These are phyloP conservation scores for Papiliotrema flavescens DNA, from an alignment of 1,284 basidiomycete species.

Conservation along the genomic window DNA sequence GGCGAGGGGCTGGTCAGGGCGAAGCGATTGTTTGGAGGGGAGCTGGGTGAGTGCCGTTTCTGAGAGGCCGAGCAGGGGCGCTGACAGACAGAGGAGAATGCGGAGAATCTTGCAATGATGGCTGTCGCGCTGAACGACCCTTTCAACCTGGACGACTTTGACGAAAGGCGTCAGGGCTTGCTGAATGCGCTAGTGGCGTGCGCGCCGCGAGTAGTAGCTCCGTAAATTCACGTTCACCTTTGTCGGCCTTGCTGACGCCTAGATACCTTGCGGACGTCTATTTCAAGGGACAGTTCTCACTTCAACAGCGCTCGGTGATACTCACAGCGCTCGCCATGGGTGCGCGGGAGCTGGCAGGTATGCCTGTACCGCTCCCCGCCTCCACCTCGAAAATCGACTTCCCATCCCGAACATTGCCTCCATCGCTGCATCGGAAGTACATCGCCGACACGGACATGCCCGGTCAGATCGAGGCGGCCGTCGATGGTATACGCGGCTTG, in stretches of 20 bases:
- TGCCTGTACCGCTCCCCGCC: slow-evolving; percentile 55
- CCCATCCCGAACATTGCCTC: slow-evolving; percentile 74
- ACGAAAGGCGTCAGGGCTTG: slow-evolving; percentile 69
- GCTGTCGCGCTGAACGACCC: slow-evolving; percentile 76
- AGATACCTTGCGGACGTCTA: slow-evolving; percentile 87
- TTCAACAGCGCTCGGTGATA: slow-evolving; percentile 75
- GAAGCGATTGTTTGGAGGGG: slow-evolving; percentile 76
- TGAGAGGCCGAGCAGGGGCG: background rate
- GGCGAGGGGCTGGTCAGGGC: slow-evolving; percentile 77
- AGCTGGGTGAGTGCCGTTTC: slow-evolving; percentile 61
- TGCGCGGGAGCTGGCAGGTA: slow-evolving; percentile 74
- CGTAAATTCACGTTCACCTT: slow-evolving; percentile 56
- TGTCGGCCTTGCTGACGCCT: slow-evolving; percentile 5
- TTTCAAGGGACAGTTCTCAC: slow-evolving; percentile 87
- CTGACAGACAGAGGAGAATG: slow-evolving; percentile 70
- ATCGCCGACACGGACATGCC: slow-evolving; percentile 43
- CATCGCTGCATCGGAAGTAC: slow-evolving; percentile 65
- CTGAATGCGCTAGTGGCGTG: slow-evolving; percentile 76
- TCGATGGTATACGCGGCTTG: slow-evolving; percentile 29
- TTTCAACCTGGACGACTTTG: slow-evolving; percentile 74
- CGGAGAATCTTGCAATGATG: slow-evolving; percentile 71
- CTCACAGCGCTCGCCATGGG: slow-evolving; percentile 80
- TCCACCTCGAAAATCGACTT: slow-evolving; percentile 53
- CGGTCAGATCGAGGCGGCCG: slow-evolving; percentile 36
- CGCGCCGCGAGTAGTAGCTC: slow-evolving; percentile 68